phyloP scores from a whole-genome alignment of 2,329 filamentous ascomycete genomes.

The Aureobasidium vineae region DNA sequence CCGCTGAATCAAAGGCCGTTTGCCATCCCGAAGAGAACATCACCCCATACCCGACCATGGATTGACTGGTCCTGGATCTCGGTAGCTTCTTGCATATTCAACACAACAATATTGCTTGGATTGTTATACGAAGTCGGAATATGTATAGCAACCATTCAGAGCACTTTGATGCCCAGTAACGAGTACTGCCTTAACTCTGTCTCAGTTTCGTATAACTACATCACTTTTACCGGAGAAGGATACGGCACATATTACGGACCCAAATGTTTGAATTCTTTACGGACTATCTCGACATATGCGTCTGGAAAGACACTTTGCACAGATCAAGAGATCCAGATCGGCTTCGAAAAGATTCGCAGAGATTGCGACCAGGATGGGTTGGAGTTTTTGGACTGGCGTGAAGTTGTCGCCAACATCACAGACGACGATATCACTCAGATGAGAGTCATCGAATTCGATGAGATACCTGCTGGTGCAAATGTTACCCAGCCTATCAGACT shows the following conservation, averaged over 20 bases:
- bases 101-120: neutral
- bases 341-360: conserved; percentile 4
- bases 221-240: conserved; percentile 15
- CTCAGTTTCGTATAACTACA: conserved; percentile 2
- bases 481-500: neutral
- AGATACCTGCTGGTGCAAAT: neutral
- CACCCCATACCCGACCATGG: neutral
- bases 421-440: neutral
- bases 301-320: conserved; percentile 15
- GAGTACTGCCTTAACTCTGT: conserved; percentile 14
- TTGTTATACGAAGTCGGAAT: neutral
- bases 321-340: neutral
- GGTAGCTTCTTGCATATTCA: neutral
- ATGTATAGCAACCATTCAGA: neutral
- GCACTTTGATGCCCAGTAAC: conserved; percentile 11
- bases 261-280: conserved; percentile 5
- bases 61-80: neutral
- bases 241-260: conserved; percentile 17
- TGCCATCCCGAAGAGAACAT: neutral
- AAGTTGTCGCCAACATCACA: conserved; percentile 3
- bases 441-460: conserved; percentile 8
- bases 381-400: neutral
- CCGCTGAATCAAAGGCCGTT: neutral
- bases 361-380: neutral
- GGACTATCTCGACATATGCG: conserved; percentile 12